Base-by-base conservation (phyloP, 2,329 filamentous ascomycete species). In the Apiospora arundinis region DNA sequence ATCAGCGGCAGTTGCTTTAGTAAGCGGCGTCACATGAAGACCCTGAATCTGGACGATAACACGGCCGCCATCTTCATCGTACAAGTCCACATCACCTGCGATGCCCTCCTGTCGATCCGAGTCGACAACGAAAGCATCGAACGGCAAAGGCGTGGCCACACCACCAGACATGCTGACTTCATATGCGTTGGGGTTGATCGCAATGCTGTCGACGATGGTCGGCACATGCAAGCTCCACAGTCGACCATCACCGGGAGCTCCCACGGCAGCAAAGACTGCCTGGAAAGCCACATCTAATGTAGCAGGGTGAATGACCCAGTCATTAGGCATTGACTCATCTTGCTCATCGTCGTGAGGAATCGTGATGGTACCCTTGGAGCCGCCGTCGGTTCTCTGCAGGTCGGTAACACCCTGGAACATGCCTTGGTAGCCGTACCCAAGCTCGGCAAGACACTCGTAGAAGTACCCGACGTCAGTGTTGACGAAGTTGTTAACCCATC, bases 201-300 rank as follows among this genome's bases (percentile, higher is more conserved):
- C 28, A 21, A 68, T 68, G n/a, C 56, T 63, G 28, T 49, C 56
- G 40, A 32, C 37, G 14, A 70, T 67, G 52, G 76, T 77, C 1
- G 82, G 81, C 2, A 83, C 72, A 66, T 80, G 77, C 3, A 80
- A 73, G 1, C 77, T 72, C 75, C 78, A 79, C 4, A 84, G 75
- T 4, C 74, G 74, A 4, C 77, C 80, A 52, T 82, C 80, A 0
- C 77, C 78, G 0, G 82, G 82, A 28, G 74, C 79, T 6, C 76
- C 77, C 56, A 76, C 78, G 0, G 82, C 81, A 0, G 78, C 73
- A 11, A 83, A 76, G 7, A 80, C 72, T 11, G 78, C 73, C 72
- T 85, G 83, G 68, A 85, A 79, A 7, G 79, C 79, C 0, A 74
- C 74, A 68, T 84, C 83, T 0, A 84, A 74, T 2, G 76, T 72